Conservation (phyloP, 2,329 filamentous ascomycete species). For the Fusarium denticulatum region DNA sequence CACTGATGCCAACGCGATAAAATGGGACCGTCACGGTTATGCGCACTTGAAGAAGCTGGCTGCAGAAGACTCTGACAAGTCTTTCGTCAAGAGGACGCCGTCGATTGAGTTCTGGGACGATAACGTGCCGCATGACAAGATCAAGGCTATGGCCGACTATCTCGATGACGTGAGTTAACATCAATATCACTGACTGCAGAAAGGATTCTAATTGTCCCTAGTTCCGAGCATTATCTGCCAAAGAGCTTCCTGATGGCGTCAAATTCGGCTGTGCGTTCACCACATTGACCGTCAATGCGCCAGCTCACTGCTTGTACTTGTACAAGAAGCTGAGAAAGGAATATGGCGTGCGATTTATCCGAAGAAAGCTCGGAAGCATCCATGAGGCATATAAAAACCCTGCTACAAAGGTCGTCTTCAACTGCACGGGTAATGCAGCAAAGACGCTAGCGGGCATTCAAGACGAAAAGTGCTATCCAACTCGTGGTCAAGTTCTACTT, state of each 20-base stretch:
- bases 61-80: not conserved
- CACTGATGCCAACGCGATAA: conserved; percentile 1
- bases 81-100: not conserved
- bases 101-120: conserved; percentile 6
- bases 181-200: fast-evolving
- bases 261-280: not conserved
- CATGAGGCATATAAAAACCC: not conserved
- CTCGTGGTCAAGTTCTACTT: not conserved
- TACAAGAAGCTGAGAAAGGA: not conserved
- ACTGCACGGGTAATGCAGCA: not conserved
- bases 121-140: not conserved
- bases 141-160: not conserved
- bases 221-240: not conserved
- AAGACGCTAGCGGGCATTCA: not conserved
- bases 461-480: conserved; percentile 1
- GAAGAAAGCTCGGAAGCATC: not conserved
- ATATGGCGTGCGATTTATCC: not conserved
- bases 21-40: conserved; percentile 1
- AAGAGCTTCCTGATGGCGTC: not conserved
- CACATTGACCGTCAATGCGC: not conserved
- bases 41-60: not conserved
- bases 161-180: not conserved
- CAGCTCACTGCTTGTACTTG: conserved; percentile 2
- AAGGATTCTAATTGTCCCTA: fast-evolving
- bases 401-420: not conserved